Evolutionary conservation across 179 eudicot species (phyloP), one percentile per base, ranked within the genome.

Genomic region (Beta macrorhiza): DNA sequence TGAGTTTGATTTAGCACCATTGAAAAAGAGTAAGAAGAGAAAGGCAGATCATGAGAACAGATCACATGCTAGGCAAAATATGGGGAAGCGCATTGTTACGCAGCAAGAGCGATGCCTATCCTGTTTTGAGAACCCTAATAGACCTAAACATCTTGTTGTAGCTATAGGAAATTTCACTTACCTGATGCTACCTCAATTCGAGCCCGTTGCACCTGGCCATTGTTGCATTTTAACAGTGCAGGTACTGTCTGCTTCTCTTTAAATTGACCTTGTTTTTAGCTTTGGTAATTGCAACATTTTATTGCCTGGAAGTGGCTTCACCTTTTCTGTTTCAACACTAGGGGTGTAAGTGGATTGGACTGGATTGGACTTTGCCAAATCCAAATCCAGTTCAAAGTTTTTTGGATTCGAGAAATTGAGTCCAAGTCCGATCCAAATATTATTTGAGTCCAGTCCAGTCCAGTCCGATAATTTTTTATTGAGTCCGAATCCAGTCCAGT

Each of bases 121-220:
- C 85, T 96, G 99, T 87, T 94, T 96, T 80, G 99, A 96, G 87
- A 96, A 91, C 84, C 97, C 97, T 47, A 82, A 74, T 29, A 88
- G 97, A 84, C 99, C 98, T 51, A 91, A 88, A 62, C 98, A 96
- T 86, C 93, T 94, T 32, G 96, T 94, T 67, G 85, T 94, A 75
- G 88, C 99, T 71, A 96, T 96, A 57, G 99, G 93, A 22, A 96
- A 94, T 81, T 94, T 94, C 71, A 84, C 94, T 16, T 96, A 96
- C 87, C 89, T 96, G 56, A 86, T 91, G 87, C 80, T 96, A 72
- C 97, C 99, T 7, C 96, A 89, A 25, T 88, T 87, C 88, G 93
- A 91, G 83, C 92, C 97, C 4, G 86, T 96, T 84, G 92, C 88
- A 16, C 91, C 92, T 3, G 99, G 98, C 72, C 99, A 96, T 86